Percentiles rank a stretch among this genome's conserved stretches.
phyloP scores from a whole-genome alignment of 345 rosid species.

The Pelargonium nanum region DNA sequence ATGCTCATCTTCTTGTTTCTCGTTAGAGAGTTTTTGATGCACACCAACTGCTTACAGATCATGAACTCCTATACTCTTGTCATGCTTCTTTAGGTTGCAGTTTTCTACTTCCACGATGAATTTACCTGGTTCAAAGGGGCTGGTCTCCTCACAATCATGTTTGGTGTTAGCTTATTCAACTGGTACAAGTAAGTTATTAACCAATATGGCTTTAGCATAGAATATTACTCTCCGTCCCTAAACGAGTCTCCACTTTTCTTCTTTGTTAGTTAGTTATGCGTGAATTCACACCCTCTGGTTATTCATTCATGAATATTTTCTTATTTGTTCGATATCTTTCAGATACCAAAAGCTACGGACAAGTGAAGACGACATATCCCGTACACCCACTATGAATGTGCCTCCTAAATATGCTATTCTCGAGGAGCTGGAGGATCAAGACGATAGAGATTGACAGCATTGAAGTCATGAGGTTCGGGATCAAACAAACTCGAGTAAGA shows the following conservation, averaged over 20 bases:
- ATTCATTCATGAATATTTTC: not conserved
- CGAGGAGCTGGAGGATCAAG: conserved; percentile 74
- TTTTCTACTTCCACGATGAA: conserved; percentile 86
- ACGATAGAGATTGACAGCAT: conserved; percentile 26
- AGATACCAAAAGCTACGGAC: conserved; percentile 65
- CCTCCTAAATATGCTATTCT: conserved; percentile 75
- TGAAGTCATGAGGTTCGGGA: conserved; percentile 5
- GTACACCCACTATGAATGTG: conserved; percentile 19
- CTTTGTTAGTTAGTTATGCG: not conserved
- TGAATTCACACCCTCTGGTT: not conserved
- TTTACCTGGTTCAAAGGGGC: conserved; percentile 91
- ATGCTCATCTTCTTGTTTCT: not conserved
- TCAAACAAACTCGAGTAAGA: conserved; percentile 16
- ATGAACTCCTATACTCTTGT: not conserved
- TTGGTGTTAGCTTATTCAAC: conserved; percentile 87
- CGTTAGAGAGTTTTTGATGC: not conserved
- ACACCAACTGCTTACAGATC: not conserved
- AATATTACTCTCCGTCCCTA: not conserved
- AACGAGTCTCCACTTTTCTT: not conserved
- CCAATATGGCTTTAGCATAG: conserved; percentile 2
- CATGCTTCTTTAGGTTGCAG: conserved; percentile 66
- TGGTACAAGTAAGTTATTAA: conserved; percentile 88
- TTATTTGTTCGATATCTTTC: conserved; percentile 4
- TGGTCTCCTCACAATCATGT: conserved; percentile 76
- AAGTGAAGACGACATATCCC: conserved; percentile 20